These are phyloP conservation scores for Scenedesmus sp. DNA, from an alignment of 163 green algal genomes.

Conservation along the genomic window DNA sequence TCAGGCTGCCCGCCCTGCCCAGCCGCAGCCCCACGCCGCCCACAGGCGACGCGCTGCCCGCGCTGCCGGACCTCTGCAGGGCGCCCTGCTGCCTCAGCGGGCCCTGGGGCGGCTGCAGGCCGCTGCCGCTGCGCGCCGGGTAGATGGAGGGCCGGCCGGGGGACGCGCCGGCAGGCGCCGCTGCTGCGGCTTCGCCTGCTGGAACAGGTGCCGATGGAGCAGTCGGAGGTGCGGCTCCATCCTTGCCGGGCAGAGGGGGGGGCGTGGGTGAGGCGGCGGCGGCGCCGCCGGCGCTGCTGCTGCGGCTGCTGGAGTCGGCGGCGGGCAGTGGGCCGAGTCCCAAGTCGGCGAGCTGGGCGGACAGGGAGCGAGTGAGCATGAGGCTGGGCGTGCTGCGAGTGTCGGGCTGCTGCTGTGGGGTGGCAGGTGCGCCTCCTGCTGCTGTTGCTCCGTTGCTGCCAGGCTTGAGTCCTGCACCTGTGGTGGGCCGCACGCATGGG, in stretches of 20 bases:
- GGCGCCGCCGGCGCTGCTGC: background rate
- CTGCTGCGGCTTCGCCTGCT: slow-evolving; percentile 28
- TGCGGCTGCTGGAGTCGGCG: slow-evolving; percentile 20
- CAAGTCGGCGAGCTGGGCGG: slow-evolving; percentile 22
- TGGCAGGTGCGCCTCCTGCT: background rate
- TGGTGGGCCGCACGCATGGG: background rate
- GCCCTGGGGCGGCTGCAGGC: background rate
- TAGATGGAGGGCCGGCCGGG: background rate
- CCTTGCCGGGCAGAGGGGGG: background rate
- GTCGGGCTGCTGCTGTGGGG: background rate
- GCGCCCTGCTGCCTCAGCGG: background rate
- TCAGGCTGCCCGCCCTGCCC: slow-evolving; percentile 67
- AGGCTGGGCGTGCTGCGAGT: background rate
- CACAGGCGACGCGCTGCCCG: background rate
- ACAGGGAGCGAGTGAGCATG: slow-evolving; percentile 5
- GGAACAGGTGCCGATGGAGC: background rate
- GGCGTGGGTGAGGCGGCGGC: background rate
- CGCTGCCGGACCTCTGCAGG: slow-evolving; percentile 7
- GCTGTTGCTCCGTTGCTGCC: background rate
- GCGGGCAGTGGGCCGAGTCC: background rate
- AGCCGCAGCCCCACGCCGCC: slow-evolving; percentile 52
- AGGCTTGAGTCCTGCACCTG: background rate
- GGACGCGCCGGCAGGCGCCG: background rate
- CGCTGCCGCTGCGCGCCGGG: background rate
- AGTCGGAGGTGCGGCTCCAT: background rate